Conservation (phyloP, 2,329 filamentous ascomycete species). For the Epichloe baconii region DNA sequence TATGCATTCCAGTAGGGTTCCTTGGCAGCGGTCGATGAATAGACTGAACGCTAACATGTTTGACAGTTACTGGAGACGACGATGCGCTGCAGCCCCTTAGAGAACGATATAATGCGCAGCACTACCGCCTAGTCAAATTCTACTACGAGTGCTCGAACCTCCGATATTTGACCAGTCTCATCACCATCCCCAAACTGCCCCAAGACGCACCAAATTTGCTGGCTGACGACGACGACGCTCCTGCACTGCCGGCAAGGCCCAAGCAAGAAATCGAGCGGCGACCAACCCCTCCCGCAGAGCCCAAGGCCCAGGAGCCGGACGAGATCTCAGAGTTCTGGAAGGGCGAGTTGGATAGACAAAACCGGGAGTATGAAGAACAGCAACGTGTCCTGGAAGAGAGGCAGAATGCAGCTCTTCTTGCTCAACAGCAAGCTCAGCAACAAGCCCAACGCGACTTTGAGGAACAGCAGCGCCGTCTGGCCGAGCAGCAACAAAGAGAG, state of each 20-base stretch:
- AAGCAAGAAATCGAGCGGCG: slow-evolving; percentile 59
- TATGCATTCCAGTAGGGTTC: slow-evolving; percentile 76
- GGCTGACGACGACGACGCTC: slow-evolving; percentile 70
- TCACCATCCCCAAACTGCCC: slow-evolving; percentile 89
- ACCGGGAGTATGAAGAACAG: slow-evolving; percentile 90
- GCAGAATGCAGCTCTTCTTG: slow-evolving; percentile 66
- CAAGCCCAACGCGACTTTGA: slow-evolving; percentile 93
- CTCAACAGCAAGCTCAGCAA: slow-evolving; percentile 70
- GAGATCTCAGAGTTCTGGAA: slow-evolving; percentile 99
- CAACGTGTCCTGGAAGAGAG: slow-evolving; percentile 79
- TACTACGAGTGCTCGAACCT: slow-evolving; percentile 99
- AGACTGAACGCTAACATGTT: slow-evolving; percentile 9
- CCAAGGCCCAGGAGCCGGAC: slow-evolving; percentile 68
- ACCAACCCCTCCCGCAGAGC: slow-evolving; percentile 55
- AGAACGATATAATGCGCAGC: slow-evolving; percentile 83
- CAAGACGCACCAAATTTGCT: slow-evolving; percentile 87
- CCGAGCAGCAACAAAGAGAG: slow-evolving; percentile 80
- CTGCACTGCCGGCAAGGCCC: slow-evolving; percentile 68
- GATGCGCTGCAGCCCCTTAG: slow-evolving; percentile 83
- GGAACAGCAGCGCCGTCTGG: slow-evolving; percentile 76
- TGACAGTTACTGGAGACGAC: slow-evolving; percentile 71
- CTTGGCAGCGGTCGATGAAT: not conserved
- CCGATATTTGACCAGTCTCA: slow-evolving; percentile 88
- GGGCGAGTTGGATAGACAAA: slow-evolving; percentile 77
- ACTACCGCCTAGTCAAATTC: slow-evolving; percentile 92